Base-by-base conservation (phyloP, 2,329 filamentous ascomycete species). In the Pseudogymnoascus sp. region DNA sequence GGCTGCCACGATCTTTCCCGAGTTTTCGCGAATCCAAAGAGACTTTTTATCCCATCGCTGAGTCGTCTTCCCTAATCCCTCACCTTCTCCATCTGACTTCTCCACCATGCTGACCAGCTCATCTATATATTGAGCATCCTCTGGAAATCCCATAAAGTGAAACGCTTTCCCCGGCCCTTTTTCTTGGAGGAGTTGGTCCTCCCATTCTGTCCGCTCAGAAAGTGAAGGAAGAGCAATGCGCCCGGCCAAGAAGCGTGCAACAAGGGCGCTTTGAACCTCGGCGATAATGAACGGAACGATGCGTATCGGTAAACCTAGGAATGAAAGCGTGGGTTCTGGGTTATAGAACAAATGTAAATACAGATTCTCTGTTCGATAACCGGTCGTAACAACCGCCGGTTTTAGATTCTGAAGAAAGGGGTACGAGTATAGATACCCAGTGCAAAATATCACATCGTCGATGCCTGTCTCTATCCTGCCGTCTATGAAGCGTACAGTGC, bases 221-320 rank as follows among this genome's bases (percentile, higher is more conserved):
- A 71, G 72, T 0, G 82, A 70, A 0, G 92, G 92, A 7, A 96
- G 76, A 0, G 74, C 65, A 0, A 96, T 76, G 0, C 83, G 76
- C 35, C 89, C 88, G 0, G 90, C 84, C 82, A 90, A 96, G 0
- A 92, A 81, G 1, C 90, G 84, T 2, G 92, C 85, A 50, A 95
- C 79, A 0, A 90, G 82, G 0, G 92, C 88, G 1, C 86, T 85
- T 73, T 97, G 92, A 5, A 84, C 85, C 75, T 97, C 91, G 0
- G 86, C 81, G 1, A 94, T 69, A 0, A 90, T 87, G 71, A 96
- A 96, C 0, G 93, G 93, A n/a, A 95, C 88, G n/a, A 94, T 84
- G 66, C 88, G 88, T 70, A 92, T 87, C 14, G 89, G 86, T 38
- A 97, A 77, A 0, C 83, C 85, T 0, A 89, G 80, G 70, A 97